Conservation (phyloP, 371 early-diverging fungal species). For the Zychaea mexicana region DNA sequence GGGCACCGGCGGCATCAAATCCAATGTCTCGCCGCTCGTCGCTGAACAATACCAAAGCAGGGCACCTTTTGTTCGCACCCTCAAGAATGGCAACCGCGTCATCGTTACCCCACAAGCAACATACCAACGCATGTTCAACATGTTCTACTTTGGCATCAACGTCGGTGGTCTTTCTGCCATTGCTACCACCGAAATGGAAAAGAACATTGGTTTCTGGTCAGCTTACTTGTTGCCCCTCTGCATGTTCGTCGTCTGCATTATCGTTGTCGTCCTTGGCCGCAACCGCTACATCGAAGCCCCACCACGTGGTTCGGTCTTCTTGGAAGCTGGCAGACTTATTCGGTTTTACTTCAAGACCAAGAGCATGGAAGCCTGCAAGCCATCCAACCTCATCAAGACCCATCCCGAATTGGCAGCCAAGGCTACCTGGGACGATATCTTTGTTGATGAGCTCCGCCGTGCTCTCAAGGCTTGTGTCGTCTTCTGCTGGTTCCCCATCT, state of each 20-base stretch:
- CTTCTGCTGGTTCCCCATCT: constrained; percentile 77
- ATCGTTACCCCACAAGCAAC: constrained; percentile 30
- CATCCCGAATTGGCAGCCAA: constrained; percentile 37
- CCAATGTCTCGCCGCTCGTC: constrained; percentile 49
- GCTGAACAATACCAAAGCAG: constrained; percentile 45
- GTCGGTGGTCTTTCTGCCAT: constrained; percentile 68
- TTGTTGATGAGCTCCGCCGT: constrained; percentile 70
- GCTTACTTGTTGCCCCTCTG: constrained; percentile 74
- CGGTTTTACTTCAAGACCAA: constrained; percentile 26
- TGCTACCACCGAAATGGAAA: constrained; percentile 56
- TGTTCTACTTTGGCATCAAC: constrained; percentile 50
- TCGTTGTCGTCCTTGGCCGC: constrained; percentile 60
- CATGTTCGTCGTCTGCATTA: constrained; percentile 67
- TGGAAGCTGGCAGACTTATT: constrained; percentile 36
- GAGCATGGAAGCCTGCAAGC: constrained; percentile 41
- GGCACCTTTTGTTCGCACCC: constrained; percentile 33
- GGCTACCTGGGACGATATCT: constrained; percentile 70
- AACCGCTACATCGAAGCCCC: constrained; percentile 59
- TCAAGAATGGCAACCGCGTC: constrained; percentile 25
- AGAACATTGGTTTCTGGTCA: constrained; percentile 60
- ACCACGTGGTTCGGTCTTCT: constrained; percentile 61
- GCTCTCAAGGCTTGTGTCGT: constrained; percentile 71
- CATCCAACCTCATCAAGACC: constrained; percentile 28
- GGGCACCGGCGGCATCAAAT: constrained; percentile 56
- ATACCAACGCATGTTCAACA: constrained; percentile 31